Evolutionary conservation across 768 basidiomycete genomes (phyloP).

Genomic region (Pleurotus citrinopileatus): DNA sequence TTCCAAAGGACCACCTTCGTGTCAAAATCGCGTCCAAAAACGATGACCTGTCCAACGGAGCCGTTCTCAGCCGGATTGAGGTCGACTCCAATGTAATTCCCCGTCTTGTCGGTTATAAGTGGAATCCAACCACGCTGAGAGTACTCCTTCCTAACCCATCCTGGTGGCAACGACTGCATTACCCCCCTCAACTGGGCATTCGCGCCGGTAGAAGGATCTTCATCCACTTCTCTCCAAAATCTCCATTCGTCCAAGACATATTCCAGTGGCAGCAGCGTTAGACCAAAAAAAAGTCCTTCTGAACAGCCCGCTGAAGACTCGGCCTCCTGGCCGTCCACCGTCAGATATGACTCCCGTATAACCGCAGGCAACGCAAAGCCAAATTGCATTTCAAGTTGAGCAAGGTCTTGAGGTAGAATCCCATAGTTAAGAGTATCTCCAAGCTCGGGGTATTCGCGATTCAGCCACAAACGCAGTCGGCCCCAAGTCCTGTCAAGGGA

Average conservation of each 20-base stretch:
- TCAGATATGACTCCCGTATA: constrained; percentile 88
- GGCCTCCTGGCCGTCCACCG: constrained; percentile 91
- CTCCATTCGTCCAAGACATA: constrained; percentile 93
- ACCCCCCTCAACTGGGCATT: constrained; percentile 66
- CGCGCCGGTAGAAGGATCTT: constrained; percentile 81
- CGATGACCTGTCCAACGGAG: constrained; percentile 86
- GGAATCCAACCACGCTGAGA: constrained; percentile 97
- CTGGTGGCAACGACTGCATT: constrained; percentile 88
- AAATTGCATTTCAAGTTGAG: constrained; percentile 80
- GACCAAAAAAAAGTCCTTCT: constrained; percentile 93
- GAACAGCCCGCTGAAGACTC: constrained; percentile 85
- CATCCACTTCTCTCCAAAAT: constrained; percentile 94
- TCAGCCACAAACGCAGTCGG: constrained; percentile 80
- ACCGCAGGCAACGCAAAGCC: constrained; percentile 81
- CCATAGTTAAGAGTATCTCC: constrained; percentile 95
- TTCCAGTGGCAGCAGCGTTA: constrained; percentile 89
- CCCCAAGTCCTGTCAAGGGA: constrained; percentile 82
- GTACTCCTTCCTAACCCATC: constrained; percentile 87
- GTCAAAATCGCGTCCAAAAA: constrained; percentile 99
- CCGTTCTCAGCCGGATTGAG: constrained; percentile 82
- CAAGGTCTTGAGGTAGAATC: constrained; percentile 75
- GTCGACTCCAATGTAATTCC: constrained; percentile 97
- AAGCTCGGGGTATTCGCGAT: constrained; percentile 87
- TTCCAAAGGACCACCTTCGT: constrained; percentile 94
- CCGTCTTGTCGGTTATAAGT: constrained; percentile 87